phyloP scores from a whole-genome alignment of 306 rosid species.

The Oemleria cerasiformis region DNA sequence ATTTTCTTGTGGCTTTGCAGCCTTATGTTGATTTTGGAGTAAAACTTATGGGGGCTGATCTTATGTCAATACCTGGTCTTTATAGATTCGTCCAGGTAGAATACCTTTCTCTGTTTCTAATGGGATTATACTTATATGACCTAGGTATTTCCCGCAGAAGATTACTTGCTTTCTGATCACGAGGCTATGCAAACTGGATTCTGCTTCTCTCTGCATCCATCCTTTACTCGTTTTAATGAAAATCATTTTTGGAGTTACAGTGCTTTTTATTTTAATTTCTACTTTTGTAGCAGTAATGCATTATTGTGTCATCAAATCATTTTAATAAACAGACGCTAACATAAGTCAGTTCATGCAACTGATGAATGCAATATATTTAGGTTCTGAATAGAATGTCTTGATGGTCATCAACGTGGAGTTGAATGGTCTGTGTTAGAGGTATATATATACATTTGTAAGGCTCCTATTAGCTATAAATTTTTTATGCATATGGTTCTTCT shows the following conservation, averaged over 20 bases:
- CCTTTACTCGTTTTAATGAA: neutral
- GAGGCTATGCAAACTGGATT: neutral
- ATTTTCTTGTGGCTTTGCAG: conserved; percentile 37
- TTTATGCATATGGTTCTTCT: neutral
- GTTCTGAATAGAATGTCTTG: neutral
- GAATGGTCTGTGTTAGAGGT: neutral
- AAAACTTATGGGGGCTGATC: conserved; percentile 78
- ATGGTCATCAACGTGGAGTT: neutral
- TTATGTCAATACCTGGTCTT: conserved; percentile 90
- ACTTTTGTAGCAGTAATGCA: neutral
- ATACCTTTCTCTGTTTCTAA: neutral
- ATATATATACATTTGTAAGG: neutral
- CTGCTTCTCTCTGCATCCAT: neutral
- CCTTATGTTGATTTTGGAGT: conserved; percentile 94
- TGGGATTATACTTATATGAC: too few relatives aligned
- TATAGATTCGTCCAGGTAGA: conserved; percentile 82
- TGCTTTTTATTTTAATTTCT: too few relatives aligned
- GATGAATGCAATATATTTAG: neutral
- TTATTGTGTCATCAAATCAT: neutral
- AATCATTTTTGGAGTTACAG: too few relatives aligned
- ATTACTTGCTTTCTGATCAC: neutral
- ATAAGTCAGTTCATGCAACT: neutral
- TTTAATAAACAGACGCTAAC: too few relatives aligned
- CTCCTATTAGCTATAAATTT: neutral
- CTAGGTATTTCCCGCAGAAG: neutral